A percentile compares a stretch with the other conserved stretches of the same genome.
These are phyloP conservation scores for Alisma plantagoaquatica DNA, from an alignment of 106 monocot species.

Conservation along the genomic window DNA sequence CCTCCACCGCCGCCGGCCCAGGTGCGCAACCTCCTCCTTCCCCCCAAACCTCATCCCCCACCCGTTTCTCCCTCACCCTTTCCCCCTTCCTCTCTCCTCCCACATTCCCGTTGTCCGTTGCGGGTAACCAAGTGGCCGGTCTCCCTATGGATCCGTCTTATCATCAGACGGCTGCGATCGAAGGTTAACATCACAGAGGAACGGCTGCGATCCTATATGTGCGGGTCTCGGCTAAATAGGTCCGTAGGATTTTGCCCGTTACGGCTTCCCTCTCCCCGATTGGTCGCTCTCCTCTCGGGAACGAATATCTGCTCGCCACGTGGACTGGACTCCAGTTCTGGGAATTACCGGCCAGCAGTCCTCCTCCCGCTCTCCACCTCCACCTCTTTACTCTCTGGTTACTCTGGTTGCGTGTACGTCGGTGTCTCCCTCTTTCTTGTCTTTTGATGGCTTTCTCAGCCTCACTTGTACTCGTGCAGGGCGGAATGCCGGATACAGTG, in stretches of 20 bases:
- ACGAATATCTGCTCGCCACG: not conserved
- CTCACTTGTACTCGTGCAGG: no score
- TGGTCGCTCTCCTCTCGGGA: no score
- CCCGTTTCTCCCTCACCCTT: constrained; percentile 1
- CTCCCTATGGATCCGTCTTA: not conserved
- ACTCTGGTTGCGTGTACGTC: no score
- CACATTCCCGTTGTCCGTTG: not conserved
- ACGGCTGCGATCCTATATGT: not conserved
- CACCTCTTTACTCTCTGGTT: no score
- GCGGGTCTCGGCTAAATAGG: constrained; percentile 5
- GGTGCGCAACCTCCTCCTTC: not conserved
- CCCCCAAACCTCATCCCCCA: not conserved
- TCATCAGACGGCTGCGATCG: not conserved
- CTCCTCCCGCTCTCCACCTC: constrained; percentile 19
- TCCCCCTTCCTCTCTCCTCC: constrained; percentile 3
- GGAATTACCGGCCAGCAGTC: constrained; percentile 15
- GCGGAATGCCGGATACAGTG: no score
- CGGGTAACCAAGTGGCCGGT: not conserved
- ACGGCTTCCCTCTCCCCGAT: no score
- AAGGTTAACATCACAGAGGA: not conserved
- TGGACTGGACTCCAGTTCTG: constrained; percentile 43
- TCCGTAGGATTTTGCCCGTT: no score
- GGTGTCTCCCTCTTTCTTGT: no score
- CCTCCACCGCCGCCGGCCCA: not conserved
- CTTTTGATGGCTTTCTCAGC: no score